phyloP scores from a whole-genome alignment of 148 eudicot species.

The Rhododendron ferrugineum region DNA sequence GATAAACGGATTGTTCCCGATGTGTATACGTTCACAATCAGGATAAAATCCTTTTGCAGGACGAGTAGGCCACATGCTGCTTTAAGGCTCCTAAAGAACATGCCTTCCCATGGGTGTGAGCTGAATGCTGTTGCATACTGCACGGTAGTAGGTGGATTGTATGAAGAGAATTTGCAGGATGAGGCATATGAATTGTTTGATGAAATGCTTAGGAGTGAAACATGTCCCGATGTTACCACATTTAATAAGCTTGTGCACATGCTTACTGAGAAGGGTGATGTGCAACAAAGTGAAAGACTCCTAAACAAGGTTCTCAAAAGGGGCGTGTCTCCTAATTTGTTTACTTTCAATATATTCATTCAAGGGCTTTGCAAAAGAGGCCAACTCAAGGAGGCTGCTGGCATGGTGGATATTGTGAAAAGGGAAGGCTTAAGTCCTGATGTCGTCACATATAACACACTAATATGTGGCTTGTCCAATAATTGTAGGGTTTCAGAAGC shows the following conservation, averaged over 20 bases:
- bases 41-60: constrained; percentile 91
- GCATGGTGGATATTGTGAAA: constrained; percentile 38
- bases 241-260: constrained; percentile 80
- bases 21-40: constrained; percentile 71
- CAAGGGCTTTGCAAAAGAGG: constrained; percentile 76
- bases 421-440: constrained; percentile 66
- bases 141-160: constrained; percentile 73
- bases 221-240: constrained; percentile 58
- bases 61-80: constrained; percentile 69
- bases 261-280: constrained; percentile 62
- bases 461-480: constrained; percentile 78
- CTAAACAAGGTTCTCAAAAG: constrained; percentile 74
- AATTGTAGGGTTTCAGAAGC: constrained; percentile 59
- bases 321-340: constrained; percentile 80
- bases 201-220: constrained; percentile 71
- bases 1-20: constrained; percentile 69
- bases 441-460: constrained; percentile 77
- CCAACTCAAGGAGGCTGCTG: constrained; percentile 53
- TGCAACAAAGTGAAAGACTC: constrained; percentile 62
- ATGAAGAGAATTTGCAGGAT: constrained; percentile 38
- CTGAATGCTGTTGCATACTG: constrained; percentile 83
- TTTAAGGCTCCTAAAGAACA: constrained; percentile 70
- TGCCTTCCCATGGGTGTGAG: constrained; percentile 64
- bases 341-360: constrained; percentile 69
- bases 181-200: constrained; percentile 71